Evolutionary conservation across 2,329 filamentous ascomycete species (phyloP).

Genomic region (Monosporascus ibericus): DNA sequence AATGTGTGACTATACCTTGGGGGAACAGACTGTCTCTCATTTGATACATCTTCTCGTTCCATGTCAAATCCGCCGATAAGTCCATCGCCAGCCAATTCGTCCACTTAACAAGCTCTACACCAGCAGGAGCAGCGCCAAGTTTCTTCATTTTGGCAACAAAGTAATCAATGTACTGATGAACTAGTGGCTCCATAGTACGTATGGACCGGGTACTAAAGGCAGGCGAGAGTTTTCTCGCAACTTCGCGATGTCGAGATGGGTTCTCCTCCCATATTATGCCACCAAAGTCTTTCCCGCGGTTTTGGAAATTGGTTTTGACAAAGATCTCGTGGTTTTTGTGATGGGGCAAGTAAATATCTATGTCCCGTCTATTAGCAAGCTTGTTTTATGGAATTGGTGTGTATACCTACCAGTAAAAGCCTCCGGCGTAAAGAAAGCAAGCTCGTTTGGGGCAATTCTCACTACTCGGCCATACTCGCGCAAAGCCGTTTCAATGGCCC

Average conservation of each 20-base stretch:
- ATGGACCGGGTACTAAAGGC: slow-evolving; percentile 15
- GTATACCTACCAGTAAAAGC: not conserved
- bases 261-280: slow-evolving; percentile 18
- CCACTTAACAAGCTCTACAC: slow-evolving; percentile 10
- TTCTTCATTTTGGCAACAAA: slow-evolving; percentile 13
- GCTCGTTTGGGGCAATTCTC: slow-evolving; percentile 4
- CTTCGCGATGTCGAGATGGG: slow-evolving; percentile 11
- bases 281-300: slow-evolving; percentile 11
- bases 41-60: slow-evolving; percentile 9
- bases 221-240: slow-evolving; percentile 14
- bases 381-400: no score
- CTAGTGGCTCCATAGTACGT: slow-evolving; percentile 8
- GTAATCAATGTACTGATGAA: slow-evolving; percentile 14
- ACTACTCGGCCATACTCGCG: slow-evolving; percentile 3
- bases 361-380: not conserved
- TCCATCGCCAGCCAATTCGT: slow-evolving; percentile 15
- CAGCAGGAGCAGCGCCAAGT: not conserved
- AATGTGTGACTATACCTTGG: not conserved
- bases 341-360: slow-evolving; percentile 13
- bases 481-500: not conserved
- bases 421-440: slow-evolving; percentile 3
- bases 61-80: slow-evolving; percentile 13
- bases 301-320: slow-evolving; percentile 14
- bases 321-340: slow-evolving; percentile 12
- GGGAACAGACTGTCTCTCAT: slow-evolving; percentile 11